These are phyloP conservation scores for Globisporangium radiosum DNA, from an alignment of 352 stramenopile species.

Conservation along the genomic window DNA sequence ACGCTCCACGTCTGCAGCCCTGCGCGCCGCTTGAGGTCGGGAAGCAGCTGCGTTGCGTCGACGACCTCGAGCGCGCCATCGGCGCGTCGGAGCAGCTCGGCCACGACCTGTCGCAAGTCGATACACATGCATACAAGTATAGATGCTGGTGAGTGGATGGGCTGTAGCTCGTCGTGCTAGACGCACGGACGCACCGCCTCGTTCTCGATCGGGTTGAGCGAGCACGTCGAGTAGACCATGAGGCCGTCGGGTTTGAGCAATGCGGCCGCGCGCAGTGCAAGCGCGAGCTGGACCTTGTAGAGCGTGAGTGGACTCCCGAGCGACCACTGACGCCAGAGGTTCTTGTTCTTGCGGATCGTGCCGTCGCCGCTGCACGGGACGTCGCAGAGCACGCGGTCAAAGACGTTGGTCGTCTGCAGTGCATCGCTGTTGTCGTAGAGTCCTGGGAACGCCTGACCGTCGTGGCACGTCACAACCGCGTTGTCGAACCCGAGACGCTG, in stretches of 20 bases:
- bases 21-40: conserved; percentile 35
- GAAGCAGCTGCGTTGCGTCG: conserved; percentile 53
- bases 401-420: conserved; percentile 60
- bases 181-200: conserved; percentile 66
- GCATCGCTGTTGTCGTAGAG: conserved; percentile 39
- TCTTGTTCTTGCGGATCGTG: conserved; percentile 96
- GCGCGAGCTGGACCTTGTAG: conserved; percentile 90
- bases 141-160: background rate
- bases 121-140: background rate
- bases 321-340: conserved; percentile 89
- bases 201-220: conserved; percentile 97
- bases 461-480: conserved; percentile 89
- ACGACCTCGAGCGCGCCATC: conserved; percentile 86
- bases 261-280: conserved; percentile 87
- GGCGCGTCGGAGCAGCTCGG: conserved; percentile 87
- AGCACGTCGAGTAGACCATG: conserved; percentile 97
- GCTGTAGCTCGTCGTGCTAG: background rate
- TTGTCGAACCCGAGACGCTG: conserved; percentile 63
- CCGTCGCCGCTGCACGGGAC: conserved; percentile 98
- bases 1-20: conserved; percentile 56
- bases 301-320: conserved; percentile 82
- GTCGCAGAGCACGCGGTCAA: conserved; percentile 97
- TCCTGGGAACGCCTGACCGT: conserved; percentile 92
- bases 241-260: conserved; percentile 84
- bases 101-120: conserved; percentile 55